Base-by-base conservation (phyloP, 345 rosid genomes). In the Sonneratia caseolaris region DNA sequence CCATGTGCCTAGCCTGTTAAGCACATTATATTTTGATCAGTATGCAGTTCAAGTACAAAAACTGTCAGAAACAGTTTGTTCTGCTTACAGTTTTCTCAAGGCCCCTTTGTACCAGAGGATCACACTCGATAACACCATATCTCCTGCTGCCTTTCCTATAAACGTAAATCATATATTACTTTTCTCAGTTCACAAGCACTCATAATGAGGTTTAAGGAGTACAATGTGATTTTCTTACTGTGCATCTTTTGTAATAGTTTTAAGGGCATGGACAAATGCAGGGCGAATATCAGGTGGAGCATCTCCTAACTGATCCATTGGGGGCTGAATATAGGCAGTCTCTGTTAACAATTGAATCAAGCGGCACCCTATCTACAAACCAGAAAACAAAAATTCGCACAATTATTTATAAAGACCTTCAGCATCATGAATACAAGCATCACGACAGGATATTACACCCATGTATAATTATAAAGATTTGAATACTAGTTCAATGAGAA, bases 1-100 rank as follows among this genome's bases (percentile, higher is more conserved):
- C 96, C 98, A 92, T 92, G 82, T 92, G 96, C 78, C 92, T 87
- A 66, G 96, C 99, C 99, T 96, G 96, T 68, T 45, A n/a, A 68
- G 13, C 35, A 68, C 37, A 68, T 12, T 14, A 35, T 8, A 35
- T 32, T 35, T 62, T 62, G 37, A 62, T 27, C 4, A 62, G 13
- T 14, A 62, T 62, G 66, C 35, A 4, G 7, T 24, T 9, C 66
- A 62, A 62, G 37, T 51, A 5, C 22, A 55, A 65, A 65, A 61
- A 24, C 9, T 32, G 13, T 62, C 51, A 56, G 37, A 13, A 32
- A 51, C 27, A 55, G 61, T 66, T 19, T 21, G 24, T 64, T 75
- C 57, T 45, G 78, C 94, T 84, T 86, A 96, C 99, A 73, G 94
- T 88, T 84, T 81, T 92, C 81, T 92, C 98, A 74, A 96, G 91